Evolutionary conservation across 2,329 filamentous ascomycete species (phyloP), one percentile per base, ranked within the genome.

Genomic region (Peltaster fructicola): DNA sequence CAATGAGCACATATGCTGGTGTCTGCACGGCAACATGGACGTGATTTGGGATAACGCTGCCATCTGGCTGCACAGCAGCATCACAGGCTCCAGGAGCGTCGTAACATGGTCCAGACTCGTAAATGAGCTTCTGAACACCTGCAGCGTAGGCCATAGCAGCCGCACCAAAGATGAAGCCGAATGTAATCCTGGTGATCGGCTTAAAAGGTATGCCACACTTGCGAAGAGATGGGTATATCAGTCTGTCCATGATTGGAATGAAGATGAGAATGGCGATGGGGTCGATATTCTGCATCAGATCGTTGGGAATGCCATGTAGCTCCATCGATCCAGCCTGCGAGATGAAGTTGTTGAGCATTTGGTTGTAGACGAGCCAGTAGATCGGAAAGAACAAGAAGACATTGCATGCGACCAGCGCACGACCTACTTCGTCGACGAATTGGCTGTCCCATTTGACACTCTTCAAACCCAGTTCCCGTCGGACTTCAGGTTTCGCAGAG

Each of bases 351-450:
- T 52, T 54, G 30, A 48, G 43, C 47, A 44, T 39, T 17, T 40
- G 37, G n/a, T 36, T 36, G 29, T 45, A 59, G 5, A 51, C 45
- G 3, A 57, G 40, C 56, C 56, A 59, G 37, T 57, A 59, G 16
- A 61, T 43, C 0, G 56, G 57, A 59, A 21, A 30, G 40, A 56
- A 59, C 11, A 49, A 28, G 25, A 80, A 79, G 27, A 79, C 72
- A 38, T 73, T 69, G 58, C 74, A 81, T 9, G 73, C 75, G 43
- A 57, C 42, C 7, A 71, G 45, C 2, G 65, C 65, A 19, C 71
- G 69, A 53, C 73, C 74, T 24, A 81, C 54, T 43, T 81, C 75
- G 3, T 77, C 72, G 24, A 81, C 55, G 36, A 80, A 81, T 37
- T 63, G 59, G 38, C 79, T 71, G 26, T 75, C 64, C 71, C 74